Evolutionary conservation across 768 basidiomycete species (phyloP).

Genomic region (Dendrothele bispora): DNA sequence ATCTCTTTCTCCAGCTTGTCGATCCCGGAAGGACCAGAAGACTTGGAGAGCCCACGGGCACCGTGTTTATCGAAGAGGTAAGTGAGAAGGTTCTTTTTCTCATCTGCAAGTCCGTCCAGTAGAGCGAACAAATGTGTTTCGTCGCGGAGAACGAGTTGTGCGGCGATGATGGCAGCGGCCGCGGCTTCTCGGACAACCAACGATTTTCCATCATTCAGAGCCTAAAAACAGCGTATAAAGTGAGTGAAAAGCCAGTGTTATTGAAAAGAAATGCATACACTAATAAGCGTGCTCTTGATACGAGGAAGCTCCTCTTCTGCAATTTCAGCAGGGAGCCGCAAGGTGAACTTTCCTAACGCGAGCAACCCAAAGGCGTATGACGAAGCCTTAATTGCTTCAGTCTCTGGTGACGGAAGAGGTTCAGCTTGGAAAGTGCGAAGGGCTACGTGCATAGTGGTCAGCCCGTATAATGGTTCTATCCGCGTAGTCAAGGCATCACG

Average conservation of each 20-base stretch:
- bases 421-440: constrained; percentile 64
- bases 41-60: constrained; percentile 49
- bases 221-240: constrained; percentile 35
- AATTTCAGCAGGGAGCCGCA: constrained; percentile 79
- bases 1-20: constrained; percentile 80
- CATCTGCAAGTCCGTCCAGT: constrained; percentile 80
- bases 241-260: not conserved
- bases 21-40: constrained; percentile 47
- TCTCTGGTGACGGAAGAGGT: constrained; percentile 39
- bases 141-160: constrained; percentile 79
- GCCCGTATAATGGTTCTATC: constrained; percentile 81
- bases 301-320: constrained; percentile 87
- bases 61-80: constrained; percentile 90
- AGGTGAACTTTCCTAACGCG: constrained; percentile 79
- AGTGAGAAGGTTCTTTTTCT: constrained; percentile 87
- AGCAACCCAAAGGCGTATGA: constrained; percentile 84
- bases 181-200: constrained; percentile 85
- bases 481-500: constrained; percentile 71
- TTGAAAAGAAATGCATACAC: constrained; percentile 49
- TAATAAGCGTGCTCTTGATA: constrained; percentile 66
- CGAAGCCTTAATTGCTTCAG: constrained; percentile 56
- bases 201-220: constrained; percentile 68
- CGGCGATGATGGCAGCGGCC: constrained; percentile 79
- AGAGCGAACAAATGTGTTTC: constrained; percentile 82
- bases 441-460: constrained; percentile 79